Evolutionary conservation across 306 rosid genomes (phyloP).

Genomic region (Gastrolobium bilobum): DNA sequence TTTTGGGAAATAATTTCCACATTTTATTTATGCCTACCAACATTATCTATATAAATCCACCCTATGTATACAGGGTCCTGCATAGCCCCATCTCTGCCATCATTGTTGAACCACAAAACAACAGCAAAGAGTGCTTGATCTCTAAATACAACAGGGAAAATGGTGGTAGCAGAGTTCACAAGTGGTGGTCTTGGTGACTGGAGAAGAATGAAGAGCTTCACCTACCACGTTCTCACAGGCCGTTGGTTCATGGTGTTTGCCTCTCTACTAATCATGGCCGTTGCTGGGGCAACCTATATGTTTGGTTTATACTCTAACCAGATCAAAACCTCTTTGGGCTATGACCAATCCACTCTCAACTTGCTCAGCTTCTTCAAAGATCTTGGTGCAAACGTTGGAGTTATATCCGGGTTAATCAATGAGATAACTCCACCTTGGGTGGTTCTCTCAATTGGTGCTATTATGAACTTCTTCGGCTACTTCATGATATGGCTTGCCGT

Average conservation of each 20-base stretch:
- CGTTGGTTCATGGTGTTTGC: conserved; percentile 88
- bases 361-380: conserved; percentile 86
- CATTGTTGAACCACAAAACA: neutral
- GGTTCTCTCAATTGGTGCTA: conserved; percentile 67
- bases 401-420: conserved; percentile 70
- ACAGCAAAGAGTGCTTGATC: neutral
- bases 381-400: conserved; percentile 73
- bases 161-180: conserved; percentile 48
- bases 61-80: conserved; percentile 6
- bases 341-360: conserved; percentile 81
- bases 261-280: conserved; percentile 70
- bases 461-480: conserved; percentile 83
- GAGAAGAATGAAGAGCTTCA: conserved; percentile 45
- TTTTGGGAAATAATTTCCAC: neutral
- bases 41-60: neutral
- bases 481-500: conserved; percentile 83
- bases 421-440: conserved; percentile 80
- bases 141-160: neutral
- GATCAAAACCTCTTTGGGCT: conserved; percentile 65
- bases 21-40: neutral
- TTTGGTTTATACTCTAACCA: conserved; percentile 70
- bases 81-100: neutral
- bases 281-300: conserved; percentile 78
- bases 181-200: conserved; percentile 18
- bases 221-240: conserved; percentile 59